A percentile compares a stretch with the other conserved stretches of the same genome.
These are phyloP conservation scores for Stentor coeruleus DNA, from an alignment of 73 alveolate genomes.

Conservation along the genomic window DNA sequence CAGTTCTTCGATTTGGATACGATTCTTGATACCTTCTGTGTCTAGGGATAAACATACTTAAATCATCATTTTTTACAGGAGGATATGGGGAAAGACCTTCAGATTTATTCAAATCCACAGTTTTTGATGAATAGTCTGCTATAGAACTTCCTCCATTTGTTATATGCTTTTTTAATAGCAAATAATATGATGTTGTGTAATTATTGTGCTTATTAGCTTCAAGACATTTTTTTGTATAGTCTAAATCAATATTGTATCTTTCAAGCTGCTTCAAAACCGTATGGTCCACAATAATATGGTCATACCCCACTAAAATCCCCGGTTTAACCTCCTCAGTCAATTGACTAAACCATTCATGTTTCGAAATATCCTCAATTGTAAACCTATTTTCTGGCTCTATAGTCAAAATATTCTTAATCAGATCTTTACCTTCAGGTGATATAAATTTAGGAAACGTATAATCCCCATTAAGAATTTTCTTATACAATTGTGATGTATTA, in stretches of 20 bases:
- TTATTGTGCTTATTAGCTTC: conserved; percentile 69
- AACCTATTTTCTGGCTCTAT: neutral
- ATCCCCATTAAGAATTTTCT: conserved; percentile 71
- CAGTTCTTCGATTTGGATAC: too few species aligned
- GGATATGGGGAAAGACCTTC: too few species aligned
- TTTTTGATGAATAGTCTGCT: too few species aligned
- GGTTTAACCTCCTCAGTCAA: neutral
- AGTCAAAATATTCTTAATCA: neutral
- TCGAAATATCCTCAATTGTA: neutral
- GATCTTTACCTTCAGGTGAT: conserved; percentile 47
- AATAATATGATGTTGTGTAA: conserved; percentile 73
- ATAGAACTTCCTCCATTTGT: too few species aligned
- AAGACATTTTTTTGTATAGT: conserved; percentile 58
- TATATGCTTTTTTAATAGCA: conserved; percentile 79
- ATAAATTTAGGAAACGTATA: conserved; percentile 61
- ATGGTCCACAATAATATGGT: neutral
- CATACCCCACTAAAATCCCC: neutral
- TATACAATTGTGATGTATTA: conserved; percentile 68
- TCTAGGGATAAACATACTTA: too few species aligned
- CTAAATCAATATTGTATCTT: conserved; percentile 44
- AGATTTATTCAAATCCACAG: too few species aligned
- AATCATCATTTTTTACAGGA: too few species aligned
- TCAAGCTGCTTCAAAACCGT: conserved; percentile 20
- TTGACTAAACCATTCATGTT: neutral
- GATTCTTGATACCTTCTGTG: too few species aligned